Percentiles rank a stretch among this genome's conserved stretches.
These are phyloP conservation scores for Globisporangium uncinulatum DNA, from an alignment of 352 stramenopile species.

Conservation along the genomic window DNA sequence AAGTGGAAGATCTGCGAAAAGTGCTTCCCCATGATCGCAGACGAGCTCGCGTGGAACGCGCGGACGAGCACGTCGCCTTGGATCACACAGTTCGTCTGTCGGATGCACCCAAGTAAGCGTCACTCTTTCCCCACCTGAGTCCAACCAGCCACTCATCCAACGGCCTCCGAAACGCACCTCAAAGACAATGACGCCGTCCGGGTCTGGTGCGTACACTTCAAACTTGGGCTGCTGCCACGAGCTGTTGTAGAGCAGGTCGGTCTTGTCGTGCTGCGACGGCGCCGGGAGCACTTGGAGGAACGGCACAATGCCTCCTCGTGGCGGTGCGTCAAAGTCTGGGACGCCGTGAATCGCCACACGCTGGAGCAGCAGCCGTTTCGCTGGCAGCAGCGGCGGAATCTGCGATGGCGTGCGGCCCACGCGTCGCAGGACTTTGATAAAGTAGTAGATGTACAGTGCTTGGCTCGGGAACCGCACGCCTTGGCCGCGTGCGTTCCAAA, in stretches of 20 bases:
- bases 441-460: constrained; percentile 87
- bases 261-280: constrained; percentile 50
- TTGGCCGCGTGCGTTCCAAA: constrained; percentile 71
- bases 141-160: background rate
- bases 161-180: constrained; percentile 23
- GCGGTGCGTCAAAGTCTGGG: constrained; percentile 66
- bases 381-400: constrained; percentile 45
- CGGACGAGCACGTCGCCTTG: constrained; percentile 66
- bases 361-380: constrained; percentile 56
- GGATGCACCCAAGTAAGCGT: background rate
- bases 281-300: constrained; percentile 64
- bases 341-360: constrained; percentile 66
- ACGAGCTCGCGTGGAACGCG: constrained; percentile 70
- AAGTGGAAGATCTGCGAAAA: constrained; percentile 85
- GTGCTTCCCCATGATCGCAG: constrained; percentile 70
- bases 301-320: constrained; percentile 47
- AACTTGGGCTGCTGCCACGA: constrained; percentile 63
- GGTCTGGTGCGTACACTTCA: constrained; percentile 51
- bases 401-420: constrained; percentile 39
- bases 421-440: constrained; percentile 59
- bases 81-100: constrained; percentile 62
- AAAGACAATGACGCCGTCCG: constrained; percentile 46
- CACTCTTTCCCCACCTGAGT: no score
- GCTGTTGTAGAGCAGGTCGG: constrained; percentile 61
- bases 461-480: constrained; percentile 81